Percentiles rank a stretch among this genome's conserved stretches.
phyloP scores from a whole-genome alignment of 345 rosid species.

The Eutrema heterophyllum region DNA sequence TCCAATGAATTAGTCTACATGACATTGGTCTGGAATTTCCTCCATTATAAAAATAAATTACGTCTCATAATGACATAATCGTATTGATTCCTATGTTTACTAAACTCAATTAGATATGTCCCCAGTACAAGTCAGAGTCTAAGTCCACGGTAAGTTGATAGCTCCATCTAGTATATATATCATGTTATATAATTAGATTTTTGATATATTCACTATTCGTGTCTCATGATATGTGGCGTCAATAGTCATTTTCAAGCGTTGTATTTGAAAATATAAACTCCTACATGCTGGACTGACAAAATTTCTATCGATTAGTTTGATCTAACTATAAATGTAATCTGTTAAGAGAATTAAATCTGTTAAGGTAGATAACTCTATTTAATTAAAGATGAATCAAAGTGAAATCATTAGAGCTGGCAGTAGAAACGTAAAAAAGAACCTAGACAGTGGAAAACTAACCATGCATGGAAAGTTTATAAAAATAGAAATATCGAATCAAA shows the following conservation, averaged over 20 bases:
- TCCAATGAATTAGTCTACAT: no score
- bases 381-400: background rate
- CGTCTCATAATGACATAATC: background rate
- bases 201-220: no score
- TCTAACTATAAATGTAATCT: background rate
- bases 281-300: no score
- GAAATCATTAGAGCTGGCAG: conserved; percentile 6
- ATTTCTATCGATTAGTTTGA: no score
- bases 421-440: conserved; percentile 8
- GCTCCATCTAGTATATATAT: background rate
- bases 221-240: no score
- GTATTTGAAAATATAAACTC: no score
- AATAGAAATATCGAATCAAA: conserved; percentile 7
- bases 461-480: background rate
- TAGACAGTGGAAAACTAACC: background rate
- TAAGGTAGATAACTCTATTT: background rate
- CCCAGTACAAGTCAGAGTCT: no score
- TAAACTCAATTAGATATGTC: background rate
- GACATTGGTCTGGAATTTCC: no score
- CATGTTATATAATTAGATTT: no score
- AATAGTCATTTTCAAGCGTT: no score
- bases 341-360: background rate
- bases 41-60: no score
- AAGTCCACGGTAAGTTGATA: background rate
- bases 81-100: background rate